Conservation (phyloP, 140 eudicot genomes). For the Bidens hawaiensis region DNA sequence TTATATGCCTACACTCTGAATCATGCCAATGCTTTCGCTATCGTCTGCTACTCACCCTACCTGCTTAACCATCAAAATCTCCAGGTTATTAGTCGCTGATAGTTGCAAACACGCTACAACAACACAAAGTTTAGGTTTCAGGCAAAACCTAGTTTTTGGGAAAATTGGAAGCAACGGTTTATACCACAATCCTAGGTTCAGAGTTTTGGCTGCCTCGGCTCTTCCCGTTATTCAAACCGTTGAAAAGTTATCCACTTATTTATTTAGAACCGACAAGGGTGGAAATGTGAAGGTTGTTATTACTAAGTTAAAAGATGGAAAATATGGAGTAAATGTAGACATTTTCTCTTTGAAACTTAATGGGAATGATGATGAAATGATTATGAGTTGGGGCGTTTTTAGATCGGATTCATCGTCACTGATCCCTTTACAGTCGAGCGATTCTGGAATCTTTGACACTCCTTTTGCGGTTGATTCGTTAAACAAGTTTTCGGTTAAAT, state of each 20-base stretch:
- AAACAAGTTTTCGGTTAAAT: conserved; percentile 36
- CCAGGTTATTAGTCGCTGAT: conserved; percentile 24
- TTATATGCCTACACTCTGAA: conserved; percentile 29
- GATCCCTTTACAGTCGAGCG: conserved; percentile 43
- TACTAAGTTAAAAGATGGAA: conserved; percentile 41
- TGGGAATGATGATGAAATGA: conserved; percentile 32
- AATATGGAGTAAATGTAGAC: conserved; percentile 51
- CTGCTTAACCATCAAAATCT: conserved; percentile 24
- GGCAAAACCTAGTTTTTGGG: conserved; percentile 23
- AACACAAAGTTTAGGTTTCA: conserved; percentile 15
- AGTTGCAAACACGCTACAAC: conserved; percentile 22
- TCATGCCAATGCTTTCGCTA: conserved; percentile 36
- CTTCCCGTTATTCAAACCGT: conserved; percentile 39
- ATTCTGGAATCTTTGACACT: conserved; percentile 41
- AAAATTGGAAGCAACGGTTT: conserved; percentile 17
- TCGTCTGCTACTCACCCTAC: conserved; percentile 28
- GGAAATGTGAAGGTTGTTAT: conserved; percentile 67
- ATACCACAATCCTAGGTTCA: conserved; percentile 16
- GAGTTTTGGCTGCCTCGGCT: conserved; percentile 44
- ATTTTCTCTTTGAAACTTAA: conserved; percentile 37
- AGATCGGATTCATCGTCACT: conserved; percentile 71
- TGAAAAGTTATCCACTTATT: conserved; percentile 41
- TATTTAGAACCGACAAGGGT: conserved; percentile 61
- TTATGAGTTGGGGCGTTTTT: conserved; percentile 75
- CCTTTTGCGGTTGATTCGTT: conserved; percentile 37